Evolutionary conservation across 352 stramenopile species (phyloP), one percentile per base, ranked within the genome.

Genomic region (Globisporangium alternatum): DNA sequence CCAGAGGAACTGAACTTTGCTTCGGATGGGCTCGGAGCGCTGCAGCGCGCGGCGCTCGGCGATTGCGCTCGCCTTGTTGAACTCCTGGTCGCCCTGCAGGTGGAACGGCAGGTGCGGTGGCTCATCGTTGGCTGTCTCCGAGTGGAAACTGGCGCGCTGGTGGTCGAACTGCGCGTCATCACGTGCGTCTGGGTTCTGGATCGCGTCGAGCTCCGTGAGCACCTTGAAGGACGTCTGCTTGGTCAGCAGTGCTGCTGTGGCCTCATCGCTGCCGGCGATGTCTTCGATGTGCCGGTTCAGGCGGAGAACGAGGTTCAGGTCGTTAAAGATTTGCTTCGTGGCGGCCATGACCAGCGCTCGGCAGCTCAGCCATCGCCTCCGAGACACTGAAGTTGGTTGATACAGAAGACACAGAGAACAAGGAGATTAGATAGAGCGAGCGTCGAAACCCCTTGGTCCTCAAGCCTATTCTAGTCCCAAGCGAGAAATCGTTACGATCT

Each of bases 261-360:
- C 69, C 35, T 72, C 60, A 7, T 69, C 41, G n/a, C 62, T 67
- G 31, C 56, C 39, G 1, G 67, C 69, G 65, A 83, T 57, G 31
- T 69, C 70, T 41, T 89, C 73, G 31, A 91, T 83, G 66, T 90
- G 80, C 70, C 89, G 77, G 55, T 89, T 89, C 35, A 91, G 68
- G 47, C 76, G 82, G 51, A 90, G 55, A 30, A 91, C 77, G 54
- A 91, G 77, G 68, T 78, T 81, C 35, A 91, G 68, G 66, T 91
- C 82, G 68, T 88, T 79, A 75, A 91, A 90, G 67, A 91, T 83
- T 65, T 83, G 70, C 51, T 80, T 84, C 28, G 44, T 72, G 35
- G 69, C 70, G 15, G 60, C 60, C 60, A 65, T 65, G 60, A 33
- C 12, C 49, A 56, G 49, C 28, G 25, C 31, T 21, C 8, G 25